Percentiles rank a stretch among this genome's conserved stretches.
Evolutionary conservation across 1,284 basidiomycete species (phyloP).

Genomic region (Mycena sp.): DNA sequence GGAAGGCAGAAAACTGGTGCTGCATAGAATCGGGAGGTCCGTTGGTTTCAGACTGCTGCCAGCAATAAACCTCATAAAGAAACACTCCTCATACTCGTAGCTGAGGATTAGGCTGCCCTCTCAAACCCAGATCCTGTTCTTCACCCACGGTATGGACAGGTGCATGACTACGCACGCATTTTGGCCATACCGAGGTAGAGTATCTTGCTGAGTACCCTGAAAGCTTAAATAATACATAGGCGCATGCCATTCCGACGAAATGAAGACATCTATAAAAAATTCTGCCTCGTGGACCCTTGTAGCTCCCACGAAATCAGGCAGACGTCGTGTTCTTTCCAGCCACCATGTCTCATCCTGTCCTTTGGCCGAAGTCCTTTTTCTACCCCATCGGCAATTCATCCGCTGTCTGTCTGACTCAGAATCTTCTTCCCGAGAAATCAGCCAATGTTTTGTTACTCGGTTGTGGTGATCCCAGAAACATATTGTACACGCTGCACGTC

Average conservation of each 20-base stretch:
- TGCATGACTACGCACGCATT: not conserved
- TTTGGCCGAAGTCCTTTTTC: constrained; percentile 47
- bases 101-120: no score
- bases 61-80: no score
- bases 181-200: not conserved
- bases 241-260: not conserved
- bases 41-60: no score
- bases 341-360: constrained; percentile 19
- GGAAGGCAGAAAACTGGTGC: no score
- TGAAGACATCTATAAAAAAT: not conserved
- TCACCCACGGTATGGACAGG: no score
- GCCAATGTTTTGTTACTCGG: constrained; percentile 61
- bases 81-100: no score
- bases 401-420: constrained; percentile 57
- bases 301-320: not conserved
- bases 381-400: constrained; percentile 68
- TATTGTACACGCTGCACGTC: constrained; percentile 58
- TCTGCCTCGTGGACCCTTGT: not conserved
- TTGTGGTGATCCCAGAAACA: constrained; percentile 66
- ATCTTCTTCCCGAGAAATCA: constrained; percentile 54
- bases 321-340: not conserved
- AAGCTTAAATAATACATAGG: not conserved
- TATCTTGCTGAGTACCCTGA: not conserved
- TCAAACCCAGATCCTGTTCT: no score
- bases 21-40: no score